phyloP scores from a whole-genome alignment of 495 filamentous ascomycete genomes.

The Penicillium pancosmium region DNA sequence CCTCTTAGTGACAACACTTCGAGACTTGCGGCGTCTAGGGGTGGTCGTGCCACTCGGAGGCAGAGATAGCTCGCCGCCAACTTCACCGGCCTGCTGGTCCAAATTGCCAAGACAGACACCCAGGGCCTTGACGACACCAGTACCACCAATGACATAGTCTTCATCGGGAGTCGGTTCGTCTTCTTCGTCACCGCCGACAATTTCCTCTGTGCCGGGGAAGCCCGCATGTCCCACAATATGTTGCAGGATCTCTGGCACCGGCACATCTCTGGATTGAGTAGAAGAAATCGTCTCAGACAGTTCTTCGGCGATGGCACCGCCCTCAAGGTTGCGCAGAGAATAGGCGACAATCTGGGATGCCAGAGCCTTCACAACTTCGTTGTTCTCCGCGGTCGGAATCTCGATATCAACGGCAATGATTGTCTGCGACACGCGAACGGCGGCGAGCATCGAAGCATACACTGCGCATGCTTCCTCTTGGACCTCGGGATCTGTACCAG shows the following conservation, averaged over 20 bases:
- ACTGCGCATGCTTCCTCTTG: slow-evolving; percentile 94
- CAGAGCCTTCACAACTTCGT: slow-evolving; percentile 88
- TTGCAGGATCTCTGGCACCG: slow-evolving; percentile 67
- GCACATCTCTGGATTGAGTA: slow-evolving; percentile 40
- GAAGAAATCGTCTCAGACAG: slow-evolving; percentile 36
- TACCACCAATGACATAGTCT: slow-evolving; percentile 94
- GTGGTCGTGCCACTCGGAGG: slow-evolving; percentile 57
- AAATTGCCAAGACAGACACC: slow-evolving; percentile 83
- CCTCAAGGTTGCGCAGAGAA: slow-evolving; percentile 87
- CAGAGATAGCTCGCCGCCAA: slow-evolving; percentile 41
- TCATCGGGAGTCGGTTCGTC: slow-evolving; percentile 80
- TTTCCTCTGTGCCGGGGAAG: slow-evolving; percentile 32
- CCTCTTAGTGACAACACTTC: slow-evolving; percentile 54
- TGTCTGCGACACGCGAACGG: slow-evolving; percentile 78
- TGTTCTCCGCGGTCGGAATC: slow-evolving; percentile 73
- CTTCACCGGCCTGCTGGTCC: slow-evolving; percentile 40
- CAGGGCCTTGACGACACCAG: slow-evolving; percentile 91
- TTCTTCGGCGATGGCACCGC: slow-evolving; percentile 52
- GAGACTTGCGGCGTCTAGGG: slow-evolving; percentile 49
- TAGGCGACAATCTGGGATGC: slow-evolving; percentile 94
- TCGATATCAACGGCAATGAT: slow-evolving; percentile 93
- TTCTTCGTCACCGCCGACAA: slow-evolving; percentile 57
- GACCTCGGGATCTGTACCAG: slow-evolving; percentile 65
- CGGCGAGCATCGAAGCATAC: slow-evolving; percentile 89
- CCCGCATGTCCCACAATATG: slow-evolving; percentile 64